Percentiles rank a stretch among this genome's conserved stretches.
Conservation (phyloP, 345 rosid species). For the Corymbia maculata region DNA sequence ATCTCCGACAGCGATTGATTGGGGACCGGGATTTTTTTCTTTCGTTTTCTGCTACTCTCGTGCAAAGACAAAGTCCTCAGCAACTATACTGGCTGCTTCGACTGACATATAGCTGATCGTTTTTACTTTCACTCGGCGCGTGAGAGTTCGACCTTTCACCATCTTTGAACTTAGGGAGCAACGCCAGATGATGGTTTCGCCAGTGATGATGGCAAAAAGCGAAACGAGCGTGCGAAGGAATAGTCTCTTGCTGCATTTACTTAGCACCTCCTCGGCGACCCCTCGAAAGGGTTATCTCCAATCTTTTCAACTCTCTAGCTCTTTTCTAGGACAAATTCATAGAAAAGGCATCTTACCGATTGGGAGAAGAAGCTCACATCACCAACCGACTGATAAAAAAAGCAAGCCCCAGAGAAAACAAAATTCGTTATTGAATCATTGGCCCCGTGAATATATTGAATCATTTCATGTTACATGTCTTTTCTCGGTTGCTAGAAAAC, state of each 20-base stretch:
- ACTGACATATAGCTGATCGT: not conserved
- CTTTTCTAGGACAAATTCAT: not conserved
- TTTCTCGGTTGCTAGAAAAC: not conserved
- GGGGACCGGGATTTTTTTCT: conserved; percentile 17
- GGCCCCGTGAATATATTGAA: not conserved
- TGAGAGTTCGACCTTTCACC: not conserved
- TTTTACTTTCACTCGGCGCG: not conserved
- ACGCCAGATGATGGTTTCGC: not conserved
- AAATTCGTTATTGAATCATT: not conserved
- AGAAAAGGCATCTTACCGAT: not conserved
- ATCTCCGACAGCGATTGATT: not conserved
- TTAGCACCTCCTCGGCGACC: not conserved
- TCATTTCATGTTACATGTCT: not conserved
- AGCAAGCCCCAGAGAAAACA: not conserved
- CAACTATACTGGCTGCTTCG: not conserved
- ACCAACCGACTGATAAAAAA: not conserved
- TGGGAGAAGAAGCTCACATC: not conserved
- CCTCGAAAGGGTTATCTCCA: not conserved
- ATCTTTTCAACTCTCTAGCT: not conserved
- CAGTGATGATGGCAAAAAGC: not conserved
- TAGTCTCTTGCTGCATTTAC: not conserved
- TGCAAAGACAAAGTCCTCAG: not conserved
- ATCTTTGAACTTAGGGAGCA: not conserved
- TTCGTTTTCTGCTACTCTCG: not conserved
- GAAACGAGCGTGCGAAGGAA: not conserved